Evolutionary conservation across 805 yeast species (phyloP).

Genomic region (Kodamaea jinghongensis): DNA sequence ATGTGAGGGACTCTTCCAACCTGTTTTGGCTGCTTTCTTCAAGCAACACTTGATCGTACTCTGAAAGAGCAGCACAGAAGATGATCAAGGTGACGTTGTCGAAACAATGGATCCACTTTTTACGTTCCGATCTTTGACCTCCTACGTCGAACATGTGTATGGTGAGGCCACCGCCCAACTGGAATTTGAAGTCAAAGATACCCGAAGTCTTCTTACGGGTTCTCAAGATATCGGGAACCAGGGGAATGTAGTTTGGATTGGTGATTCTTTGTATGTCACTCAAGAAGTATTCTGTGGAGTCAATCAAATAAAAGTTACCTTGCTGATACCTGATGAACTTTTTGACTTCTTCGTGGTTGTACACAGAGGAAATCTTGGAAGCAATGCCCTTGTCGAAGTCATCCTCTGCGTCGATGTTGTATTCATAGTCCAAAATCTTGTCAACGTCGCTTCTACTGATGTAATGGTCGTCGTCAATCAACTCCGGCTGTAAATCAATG

Average conservation of each 20-base stretch:
- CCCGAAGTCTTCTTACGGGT: conserved; percentile 93
- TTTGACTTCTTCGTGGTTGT: conserved; percentile 57
- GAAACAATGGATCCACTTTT: conserved; percentile 96
- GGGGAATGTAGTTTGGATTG: conserved; percentile 61
- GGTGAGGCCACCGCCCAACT: conserved; percentile 54
- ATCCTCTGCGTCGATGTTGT: conserved; percentile 52
- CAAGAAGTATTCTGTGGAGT: conserved; percentile 78
- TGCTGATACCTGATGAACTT: conserved; percentile 56
- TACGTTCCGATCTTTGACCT: conserved; percentile 93
- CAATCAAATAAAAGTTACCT: conserved; percentile 77
- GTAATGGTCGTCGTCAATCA: conserved; percentile 20
- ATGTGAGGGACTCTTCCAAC: conserved; percentile 54
- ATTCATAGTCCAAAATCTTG: conserved; percentile 43
- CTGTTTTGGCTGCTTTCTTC: conserved; percentile 38
- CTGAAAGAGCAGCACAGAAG: conserved; percentile 88
- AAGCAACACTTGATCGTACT: conserved; percentile 81
- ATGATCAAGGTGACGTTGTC: conserved; percentile 88
- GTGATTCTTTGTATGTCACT: conserved; percentile 63
- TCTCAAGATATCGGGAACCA: conserved; percentile 72
- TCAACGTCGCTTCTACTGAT: conserved; percentile 33
- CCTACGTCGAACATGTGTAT: conserved; percentile 75
- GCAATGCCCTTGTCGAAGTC: conserved; percentile 52
- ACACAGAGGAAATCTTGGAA: conserved; percentile 46
- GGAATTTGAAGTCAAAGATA: conserved; percentile 77
- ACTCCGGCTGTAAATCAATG: conserved; percentile 44